Conservation (phyloP, 768 basidiomycete species). For the Gymnopilus junonius region DNA sequence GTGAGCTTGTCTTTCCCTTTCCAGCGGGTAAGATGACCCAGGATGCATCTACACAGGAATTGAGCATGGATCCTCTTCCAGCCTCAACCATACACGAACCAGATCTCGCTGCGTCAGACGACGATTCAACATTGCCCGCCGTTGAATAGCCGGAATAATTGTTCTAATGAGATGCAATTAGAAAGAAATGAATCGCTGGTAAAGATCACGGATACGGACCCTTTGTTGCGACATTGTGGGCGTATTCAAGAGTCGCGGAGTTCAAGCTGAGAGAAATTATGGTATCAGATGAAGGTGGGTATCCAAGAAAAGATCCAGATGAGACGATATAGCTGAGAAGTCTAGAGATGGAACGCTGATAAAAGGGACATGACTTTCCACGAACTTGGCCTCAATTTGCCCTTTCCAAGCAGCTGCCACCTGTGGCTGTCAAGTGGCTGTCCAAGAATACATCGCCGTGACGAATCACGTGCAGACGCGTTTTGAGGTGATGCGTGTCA, state of each 20-base stretch:
- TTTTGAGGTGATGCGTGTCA: conserved; percentile 18
- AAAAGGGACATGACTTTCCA: conserved; percentile 17
- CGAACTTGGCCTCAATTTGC: conserved; percentile 2
- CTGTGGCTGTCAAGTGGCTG: too few relatives aligned
- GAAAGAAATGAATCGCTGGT: neutral
- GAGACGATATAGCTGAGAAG: neutral
- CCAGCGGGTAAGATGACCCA: neutral
- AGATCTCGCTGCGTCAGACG: neutral
- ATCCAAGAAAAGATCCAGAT: conserved; percentile 13
- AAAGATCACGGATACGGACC: neutral
- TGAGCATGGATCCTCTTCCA: neutral
- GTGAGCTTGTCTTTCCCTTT: neutral
- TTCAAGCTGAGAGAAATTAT: neutral
- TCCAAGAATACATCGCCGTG: conserved; percentile 2
- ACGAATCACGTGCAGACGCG: conserved; percentile 27
- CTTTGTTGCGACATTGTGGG: neutral
- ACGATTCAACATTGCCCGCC: conserved; percentile 2
- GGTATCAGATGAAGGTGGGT: conserved; percentile 16
- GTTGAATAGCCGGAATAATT: conserved; percentile 10
- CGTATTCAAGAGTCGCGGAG: neutral
- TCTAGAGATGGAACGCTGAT: conserved; percentile 11
- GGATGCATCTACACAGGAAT: neutral
- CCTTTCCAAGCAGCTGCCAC: neutral
- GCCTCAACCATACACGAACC: neutral
- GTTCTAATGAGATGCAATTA: neutral